Percentiles rank a stretch among this genome's conserved stretches.
These are phyloP conservation scores for Moesziomyces sp. DNA, from an alignment of 1,284 basidiomycete genomes.

Conservation along the genomic window DNA sequence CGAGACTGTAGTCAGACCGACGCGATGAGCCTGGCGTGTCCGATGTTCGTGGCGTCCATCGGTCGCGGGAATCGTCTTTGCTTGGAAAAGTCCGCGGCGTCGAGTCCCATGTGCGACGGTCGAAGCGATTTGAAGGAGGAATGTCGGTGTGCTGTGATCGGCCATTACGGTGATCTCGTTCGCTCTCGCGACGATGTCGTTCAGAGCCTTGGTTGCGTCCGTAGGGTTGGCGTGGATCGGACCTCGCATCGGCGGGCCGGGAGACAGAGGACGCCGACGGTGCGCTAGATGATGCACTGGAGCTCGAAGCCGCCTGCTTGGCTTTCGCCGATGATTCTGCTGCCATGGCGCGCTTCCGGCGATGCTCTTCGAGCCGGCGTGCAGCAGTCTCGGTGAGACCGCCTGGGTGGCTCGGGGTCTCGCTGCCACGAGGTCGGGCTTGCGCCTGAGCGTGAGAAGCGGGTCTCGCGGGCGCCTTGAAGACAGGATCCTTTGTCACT, in stretches of 20 bases:
- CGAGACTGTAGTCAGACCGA: constrained; percentile 1
- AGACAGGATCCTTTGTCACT: constrained; percentile 13
- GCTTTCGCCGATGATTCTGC: constrained; percentile 10
- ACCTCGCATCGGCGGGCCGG: too few species aligned
- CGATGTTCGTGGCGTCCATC: constrained; percentile 16
- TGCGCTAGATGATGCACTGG: neutral
- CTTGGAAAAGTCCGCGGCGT: constrained; percentile 26
- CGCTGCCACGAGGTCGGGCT: constrained; percentile 20
- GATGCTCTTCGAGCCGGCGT: constrained; percentile 45
- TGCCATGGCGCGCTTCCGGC: constrained; percentile 33
- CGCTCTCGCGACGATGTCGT: constrained; percentile 2
- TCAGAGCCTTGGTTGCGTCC: neutral
- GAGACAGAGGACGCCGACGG: too few species aligned
- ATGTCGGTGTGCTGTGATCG: constrained; percentile 1
- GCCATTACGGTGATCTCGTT: constrained; percentile 1
- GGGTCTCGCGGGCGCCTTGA: constrained; percentile 43
- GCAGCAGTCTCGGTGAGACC: constrained; percentile 50
- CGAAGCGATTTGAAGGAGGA: constrained; percentile 7
- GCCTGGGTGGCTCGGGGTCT: constrained; percentile 55
- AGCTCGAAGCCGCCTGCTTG: constrained; percentile 3
- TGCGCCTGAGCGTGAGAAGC: constrained; percentile 29
- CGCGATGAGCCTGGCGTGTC: constrained; percentile 2
- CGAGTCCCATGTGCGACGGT: constrained; percentile 47
- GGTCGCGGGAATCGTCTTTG: constrained; percentile 4
- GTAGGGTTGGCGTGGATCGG: too few species aligned